Base-by-base conservation (phyloP, 345 rosid genomes). In the Aquilaria malaccensis region DNA sequence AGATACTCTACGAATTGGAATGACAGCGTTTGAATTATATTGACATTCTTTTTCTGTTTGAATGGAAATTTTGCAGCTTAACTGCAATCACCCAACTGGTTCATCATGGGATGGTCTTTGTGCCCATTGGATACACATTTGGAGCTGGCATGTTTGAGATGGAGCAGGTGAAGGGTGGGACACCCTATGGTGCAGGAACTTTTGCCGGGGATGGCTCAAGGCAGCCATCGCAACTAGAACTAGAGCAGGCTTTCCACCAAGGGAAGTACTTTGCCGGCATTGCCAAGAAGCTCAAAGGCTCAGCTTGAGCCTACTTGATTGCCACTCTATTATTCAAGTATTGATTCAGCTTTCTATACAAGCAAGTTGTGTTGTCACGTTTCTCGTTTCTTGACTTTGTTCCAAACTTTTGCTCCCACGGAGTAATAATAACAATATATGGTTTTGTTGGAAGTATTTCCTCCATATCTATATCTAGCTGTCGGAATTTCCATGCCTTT, bases 121-220 rank as follows among this genome's bases (percentile, higher is more conserved):
- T 86, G n/a, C 93, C 93, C 3, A 76, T 79, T 31, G 91, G 91
- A 9, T 85, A 82, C 73, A 76, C 91, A 12, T 82, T 83, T 43
- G 88, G 91, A 10, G 88, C 84, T 2, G 91, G 88, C 61, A 85
- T 85, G 91, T 85, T 74, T 30, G 88, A 85, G 74, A 67, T 85
- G 86, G 86, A 85, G 68, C 9, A 71, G 30, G 76, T 83, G 68
- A 86, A 81, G 73, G 93, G 93, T 3, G 93, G 93, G 7, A 79
- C 81, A 64, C 93, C 89, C n/a, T 86, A 86, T 0, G 89, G 93
- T 9, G 75, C 93, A 0, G 93, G 93, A 56, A 86, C 93, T 11
- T 83, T n/a, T 13, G 85, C 92, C 0, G 93, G 89, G 7, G 89
- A 86, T 33, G 89, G 89, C 45, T 74, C 93, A 6, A 76, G 93